phyloP scores from a whole-genome alignment of 2,329 filamentous ascomycete genomes.

The Xylariaceae sp. region DNA sequence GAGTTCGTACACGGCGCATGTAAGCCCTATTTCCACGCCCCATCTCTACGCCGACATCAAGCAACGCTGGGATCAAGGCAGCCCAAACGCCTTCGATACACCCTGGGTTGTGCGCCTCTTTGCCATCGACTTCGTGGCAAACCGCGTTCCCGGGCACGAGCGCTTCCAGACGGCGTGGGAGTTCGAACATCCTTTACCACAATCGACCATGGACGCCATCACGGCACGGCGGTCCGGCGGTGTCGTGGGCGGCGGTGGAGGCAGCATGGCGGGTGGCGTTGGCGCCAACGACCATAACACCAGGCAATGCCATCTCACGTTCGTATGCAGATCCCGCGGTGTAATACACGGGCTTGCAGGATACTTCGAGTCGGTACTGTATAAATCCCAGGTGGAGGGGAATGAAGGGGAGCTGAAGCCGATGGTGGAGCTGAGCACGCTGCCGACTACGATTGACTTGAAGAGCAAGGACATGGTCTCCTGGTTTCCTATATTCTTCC shows the following conservation, averaged over 20 bases:
- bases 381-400: conserved; percentile 43
- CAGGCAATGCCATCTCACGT: conserved; percentile 72
- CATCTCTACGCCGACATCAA: conserved; percentile 78
- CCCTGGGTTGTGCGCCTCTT: conserved; percentile 94
- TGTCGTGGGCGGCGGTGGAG: conserved; percentile 62
- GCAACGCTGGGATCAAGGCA: conserved; percentile 51
- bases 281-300: conserved; percentile 90
- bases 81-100: conserved; percentile 75
- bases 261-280: conserved; percentile 69
- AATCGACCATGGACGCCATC: conserved; percentile 51
- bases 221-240: conserved; percentile 59
- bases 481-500: conserved; percentile 99
- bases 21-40: conserved; percentile 87
- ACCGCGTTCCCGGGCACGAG: conserved; percentile 52
- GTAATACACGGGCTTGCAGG: conserved; percentile 87
- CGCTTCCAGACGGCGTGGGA: conserved; percentile 76
- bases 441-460: conserved; percentile 82
- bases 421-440: conserved; percentile 82
- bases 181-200: conserved; percentile 70
- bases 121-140: conserved; percentile 80
- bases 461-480: conserved; percentile 99
- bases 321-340: conserved; percentile 72
- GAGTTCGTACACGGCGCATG: conserved; percentile 84
- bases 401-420: conserved; percentile 37
- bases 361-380: conserved; percentile 96